These are phyloP conservation scores for Wallacemonas sp. DNA, from an alignment of 208 protist species.

Conservation along the genomic window DNA sequence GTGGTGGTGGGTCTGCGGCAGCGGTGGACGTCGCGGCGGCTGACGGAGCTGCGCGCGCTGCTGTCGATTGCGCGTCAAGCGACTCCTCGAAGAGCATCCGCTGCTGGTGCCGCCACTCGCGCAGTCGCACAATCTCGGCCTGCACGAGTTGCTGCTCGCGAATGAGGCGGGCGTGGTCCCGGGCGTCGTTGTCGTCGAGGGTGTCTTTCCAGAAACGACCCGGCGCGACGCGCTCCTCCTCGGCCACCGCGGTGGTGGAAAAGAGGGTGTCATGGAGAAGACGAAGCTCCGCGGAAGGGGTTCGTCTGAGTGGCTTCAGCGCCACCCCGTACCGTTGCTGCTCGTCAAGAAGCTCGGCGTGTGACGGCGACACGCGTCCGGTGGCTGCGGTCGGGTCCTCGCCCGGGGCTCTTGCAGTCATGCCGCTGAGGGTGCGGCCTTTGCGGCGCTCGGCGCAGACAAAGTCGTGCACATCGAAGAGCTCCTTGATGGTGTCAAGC, in stretches of 20 bases:
- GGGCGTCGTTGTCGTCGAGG: background rate
- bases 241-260: background rate
- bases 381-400: background rate
- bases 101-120: constrained; percentile 16
- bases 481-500: constrained; percentile 21
- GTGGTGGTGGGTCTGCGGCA: too few species aligned
- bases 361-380: background rate
- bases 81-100: constrained; percentile 5
- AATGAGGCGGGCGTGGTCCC: background rate
- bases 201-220: background rate
- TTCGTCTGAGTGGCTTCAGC: constrained; percentile 1
- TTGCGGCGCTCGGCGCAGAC: constrained; percentile 3
- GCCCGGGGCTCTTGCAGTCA: too few species aligned
- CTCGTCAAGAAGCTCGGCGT: background rate
- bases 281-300: background rate
- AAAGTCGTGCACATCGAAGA: constrained; percentile 45
- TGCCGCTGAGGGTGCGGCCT: background rate
- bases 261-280: constrained; percentile 3
- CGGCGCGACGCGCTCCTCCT: background rate
- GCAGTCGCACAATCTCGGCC: constrained; percentile 15
- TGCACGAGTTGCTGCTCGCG: constrained; percentile 5
- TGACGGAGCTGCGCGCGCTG: background rate
- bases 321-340: constrained; percentile 1
- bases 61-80: background rate
- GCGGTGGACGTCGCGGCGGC: background rate